These are phyloP conservation scores for Starmerella potacharoeniae DNA, from an alignment of 805 yeast genomes.

Conservation along the genomic window DNA sequence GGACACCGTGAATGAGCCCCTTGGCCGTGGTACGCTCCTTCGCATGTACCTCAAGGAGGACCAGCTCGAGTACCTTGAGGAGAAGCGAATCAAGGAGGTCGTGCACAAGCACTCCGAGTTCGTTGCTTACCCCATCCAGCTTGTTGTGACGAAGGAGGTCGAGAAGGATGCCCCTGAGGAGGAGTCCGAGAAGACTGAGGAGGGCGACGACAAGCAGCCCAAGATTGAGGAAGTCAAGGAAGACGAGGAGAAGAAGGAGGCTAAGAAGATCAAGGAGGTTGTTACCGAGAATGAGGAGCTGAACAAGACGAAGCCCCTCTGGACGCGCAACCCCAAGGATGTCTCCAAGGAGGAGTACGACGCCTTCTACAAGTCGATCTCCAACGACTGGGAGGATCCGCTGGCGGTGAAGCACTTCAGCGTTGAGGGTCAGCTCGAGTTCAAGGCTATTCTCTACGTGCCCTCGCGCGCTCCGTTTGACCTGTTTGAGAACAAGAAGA, in stretches of 20 bases:
- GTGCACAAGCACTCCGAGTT: slow-evolving; percentile 99
- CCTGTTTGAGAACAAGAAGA: slow-evolving; percentile 95
- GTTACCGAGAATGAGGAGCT: slow-evolving; percentile 96
- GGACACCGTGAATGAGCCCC: slow-evolving; percentile 74
- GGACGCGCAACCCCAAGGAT: slow-evolving; percentile 98
- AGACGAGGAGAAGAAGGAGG: slow-evolving; percentile 61
- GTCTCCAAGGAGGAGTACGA: slow-evolving; percentile 97
- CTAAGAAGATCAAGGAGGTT: slow-evolving; percentile 81
- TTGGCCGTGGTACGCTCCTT: slow-evolving; percentile 89
- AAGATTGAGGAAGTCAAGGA: slow-evolving; percentile 67
- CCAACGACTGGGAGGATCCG: slow-evolving; percentile 99
- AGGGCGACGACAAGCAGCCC: slow-evolving; percentile 49
- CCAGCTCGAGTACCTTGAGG: slow-evolving; percentile 97
- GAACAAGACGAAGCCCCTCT: slow-evolving; percentile 96
- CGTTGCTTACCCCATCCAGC: slow-evolving; percentile 97
- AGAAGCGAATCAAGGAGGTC: slow-evolving; percentile 98
- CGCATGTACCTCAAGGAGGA: slow-evolving; percentile 97
- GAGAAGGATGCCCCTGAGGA: slow-evolving; percentile 93
- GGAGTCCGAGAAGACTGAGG: slow-evolving; percentile 47
- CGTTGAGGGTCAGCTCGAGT: slow-evolving; percentile 99
- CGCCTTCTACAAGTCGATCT: slow-evolving; percentile 97
- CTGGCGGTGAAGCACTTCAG: slow-evolving; percentile 98
- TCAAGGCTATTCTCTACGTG: slow-evolving; percentile 92
- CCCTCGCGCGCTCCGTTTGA: slow-evolving; percentile 99
- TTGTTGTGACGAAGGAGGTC: slow-evolving; percentile 95